Evolutionary conservation across 352 stramenopile genomes (phyloP), one percentile per base, ranked within the genome.

Genomic region (Phytophthora pistaciae): DNA sequence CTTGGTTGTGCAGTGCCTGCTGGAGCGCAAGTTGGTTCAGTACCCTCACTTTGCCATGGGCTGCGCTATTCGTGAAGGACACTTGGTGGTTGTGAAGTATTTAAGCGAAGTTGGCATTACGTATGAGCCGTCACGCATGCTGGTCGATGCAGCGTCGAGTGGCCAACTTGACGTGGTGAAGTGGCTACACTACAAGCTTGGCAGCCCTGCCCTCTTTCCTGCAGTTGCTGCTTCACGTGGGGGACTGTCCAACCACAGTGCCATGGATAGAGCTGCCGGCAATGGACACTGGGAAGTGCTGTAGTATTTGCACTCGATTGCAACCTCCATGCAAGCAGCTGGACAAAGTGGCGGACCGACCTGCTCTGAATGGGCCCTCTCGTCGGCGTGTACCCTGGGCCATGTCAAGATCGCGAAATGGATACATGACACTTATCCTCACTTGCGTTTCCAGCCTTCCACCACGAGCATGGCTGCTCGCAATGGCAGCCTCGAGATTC

Each of bases 21-120:
- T 70, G 31, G n/a, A 64, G 11, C 54, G 44, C 31, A 31, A 31
- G 10, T 31, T 13, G 21, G 33, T 64, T 20, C 25, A 18, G 55
- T 70, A 70, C 18, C 63, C 55, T 23, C 63, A 70, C 49, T 70
- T 64, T 25, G 63, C 63, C 18, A 54, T 64, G 55, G 29, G 62
- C 18, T 65, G 31, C 1, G 55, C 63, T 27, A 46, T 64, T 59
- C 27, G 38, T 16, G 10, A 52, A 25, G 63, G 63, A 7, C 63
- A 64, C 27, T 42, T 70, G 23, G 42, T 65, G 18, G 53, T 70
- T n/a, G 63, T 65, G 9, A 36, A 64, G 54, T 70, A 70, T 59
- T 40, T 70, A 20, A 27, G 10, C 13, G 11, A 5, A 18, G 46
- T 53, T 27, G 46, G 46, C 56, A 58, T 56, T 7, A 8, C 23